Evolutionary conservation across 1,284 basidiomycete species (phyloP).

Genomic region (Moniliella sp.): DNA sequence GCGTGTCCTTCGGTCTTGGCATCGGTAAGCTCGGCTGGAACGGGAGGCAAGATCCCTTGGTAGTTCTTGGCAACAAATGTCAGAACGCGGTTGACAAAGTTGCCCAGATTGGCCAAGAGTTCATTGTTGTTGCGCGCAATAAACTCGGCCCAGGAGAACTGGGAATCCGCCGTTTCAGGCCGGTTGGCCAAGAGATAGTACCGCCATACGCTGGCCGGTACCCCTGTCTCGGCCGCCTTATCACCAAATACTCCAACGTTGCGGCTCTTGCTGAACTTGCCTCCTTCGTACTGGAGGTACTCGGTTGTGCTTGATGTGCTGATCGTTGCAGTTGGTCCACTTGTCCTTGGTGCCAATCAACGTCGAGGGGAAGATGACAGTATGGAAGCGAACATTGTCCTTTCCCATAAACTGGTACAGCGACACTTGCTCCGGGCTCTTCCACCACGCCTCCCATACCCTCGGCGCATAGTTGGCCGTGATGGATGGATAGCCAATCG

Average conservation of each 20-base stretch:
- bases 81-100: constrained; percentile 83
- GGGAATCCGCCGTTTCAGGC: constrained; percentile 78
- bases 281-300: constrained; percentile 92
- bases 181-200: constrained; percentile 83
- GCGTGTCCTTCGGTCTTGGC: constrained; percentile 1
- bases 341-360: constrained; percentile 67
- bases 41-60: constrained; percentile 49
- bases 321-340: constrained; percentile 74
- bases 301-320: constrained; percentile 90
- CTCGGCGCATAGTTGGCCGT: constrained; percentile 82
- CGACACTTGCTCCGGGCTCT: constrained; percentile 68
- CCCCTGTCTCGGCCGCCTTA: constrained; percentile 72
- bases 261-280: constrained; percentile 93
- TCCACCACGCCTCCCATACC: constrained; percentile 94
- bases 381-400: constrained; percentile 78
- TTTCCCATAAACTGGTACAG: constrained; percentile 87
- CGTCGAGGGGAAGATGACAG: constrained; percentile 78
- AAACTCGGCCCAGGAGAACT: constrained; percentile 91
- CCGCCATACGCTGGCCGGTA: constrained; percentile 81
- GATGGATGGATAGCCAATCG: constrained; percentile 89
- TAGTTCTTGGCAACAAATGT: constrained; percentile 74
- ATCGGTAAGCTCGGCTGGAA: constrained; percentile 12
- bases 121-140: constrained; percentile 84
- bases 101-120: constrained; percentile 85
- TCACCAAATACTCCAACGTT: constrained; percentile 94